Base-by-base conservation (phyloP, 495 filamentous ascomycete species). In the Symbiotaphrina buchneri region DNA sequence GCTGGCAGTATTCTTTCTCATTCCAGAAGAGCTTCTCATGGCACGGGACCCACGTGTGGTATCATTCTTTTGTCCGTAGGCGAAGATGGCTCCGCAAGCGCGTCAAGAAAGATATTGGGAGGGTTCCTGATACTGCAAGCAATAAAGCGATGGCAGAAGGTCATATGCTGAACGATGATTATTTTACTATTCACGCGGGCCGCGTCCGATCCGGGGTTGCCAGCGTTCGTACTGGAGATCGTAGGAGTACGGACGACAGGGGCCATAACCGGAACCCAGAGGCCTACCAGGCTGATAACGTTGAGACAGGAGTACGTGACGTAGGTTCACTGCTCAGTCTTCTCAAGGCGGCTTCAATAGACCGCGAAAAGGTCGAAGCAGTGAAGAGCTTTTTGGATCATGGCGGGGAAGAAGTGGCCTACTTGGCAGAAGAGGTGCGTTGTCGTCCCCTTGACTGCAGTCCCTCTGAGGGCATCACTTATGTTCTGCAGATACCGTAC, bases 1-100 rank as follows among this genome's bases (percentile, higher is more conserved):
- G 90, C 2, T 99, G 90, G 90, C 66, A 84, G 43, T 99, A 99
- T 44, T 77, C 74, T 14, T 80, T 92, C 53, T 74, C 71, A 36
- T 99, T 95, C 42, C 49, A 55, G 2, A 71, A 63, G 27, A 54
- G 53, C 10, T 85, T 78, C 32, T 65, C 72, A 1, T 99, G 90
- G 90, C 90, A 95, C 52, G 78, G 82, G 5, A 75, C 75, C 18
- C 73, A 81, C 45, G 71, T 72, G 13, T 94, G 82, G 79, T 90
- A 78, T 45, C 79, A 82, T 49, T 85, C 78, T 2, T 95, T 85
- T 52, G 90, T 90, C 7, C 63, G 90, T 4, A 60, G 90, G 32
- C 61, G 90, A 36, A 63, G 81, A 10, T 99, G 90, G 90, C 66
- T 91, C 16, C 53, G 90, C 30, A 73, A 77, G 41, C 63, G 90